Conservation (phyloP, 2,329 filamentous ascomycete species). For the Pseudocercospora vitis region DNA sequence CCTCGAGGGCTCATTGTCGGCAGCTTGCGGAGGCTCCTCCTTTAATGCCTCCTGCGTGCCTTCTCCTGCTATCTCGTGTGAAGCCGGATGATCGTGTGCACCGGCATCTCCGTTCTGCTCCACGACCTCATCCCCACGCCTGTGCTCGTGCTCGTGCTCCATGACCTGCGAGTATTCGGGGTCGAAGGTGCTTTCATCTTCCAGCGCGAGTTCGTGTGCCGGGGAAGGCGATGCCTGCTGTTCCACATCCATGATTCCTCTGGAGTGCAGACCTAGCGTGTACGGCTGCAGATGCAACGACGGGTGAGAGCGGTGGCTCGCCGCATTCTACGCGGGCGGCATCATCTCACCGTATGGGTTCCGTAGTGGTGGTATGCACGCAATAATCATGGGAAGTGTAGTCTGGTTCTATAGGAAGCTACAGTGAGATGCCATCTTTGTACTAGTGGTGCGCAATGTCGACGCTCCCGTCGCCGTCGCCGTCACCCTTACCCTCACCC, state of each 20-base stretch:
- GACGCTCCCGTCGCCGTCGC: too few species aligned
- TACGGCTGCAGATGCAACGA: constrained; percentile 9
- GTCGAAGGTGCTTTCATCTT: constrained; percentile 21
- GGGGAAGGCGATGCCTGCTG: constrained; percentile 20
- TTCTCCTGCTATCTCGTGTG: constrained; percentile 17
- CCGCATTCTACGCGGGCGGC: constrained; percentile 19
- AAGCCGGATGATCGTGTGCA: constrained; percentile 5
- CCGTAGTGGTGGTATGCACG: not conserved
- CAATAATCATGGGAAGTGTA: too few species aligned
- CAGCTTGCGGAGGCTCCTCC: constrained; percentile 13
- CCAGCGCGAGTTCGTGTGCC: constrained; percentile 25
- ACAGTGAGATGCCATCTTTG: too few species aligned
- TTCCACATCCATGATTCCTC: constrained; percentile 37
- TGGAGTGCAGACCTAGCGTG: constrained; percentile 25
- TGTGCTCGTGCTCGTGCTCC: constrained; percentile 13
- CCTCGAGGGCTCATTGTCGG: constrained; percentile 15
- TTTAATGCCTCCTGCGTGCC: constrained; percentile 5
- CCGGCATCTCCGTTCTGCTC: constrained; percentile 15
- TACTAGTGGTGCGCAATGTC: too few species aligned
- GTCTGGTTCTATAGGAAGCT: too few species aligned
- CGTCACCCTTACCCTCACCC: too few species aligned
- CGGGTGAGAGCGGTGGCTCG: not conserved
- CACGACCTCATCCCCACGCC: constrained; percentile 1
- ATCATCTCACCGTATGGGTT: not conserved
- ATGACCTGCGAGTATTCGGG: constrained; percentile 17